Conservation (phyloP, 1,284 basidiomycete species). For the Ustilago vetiveriae region DNA sequence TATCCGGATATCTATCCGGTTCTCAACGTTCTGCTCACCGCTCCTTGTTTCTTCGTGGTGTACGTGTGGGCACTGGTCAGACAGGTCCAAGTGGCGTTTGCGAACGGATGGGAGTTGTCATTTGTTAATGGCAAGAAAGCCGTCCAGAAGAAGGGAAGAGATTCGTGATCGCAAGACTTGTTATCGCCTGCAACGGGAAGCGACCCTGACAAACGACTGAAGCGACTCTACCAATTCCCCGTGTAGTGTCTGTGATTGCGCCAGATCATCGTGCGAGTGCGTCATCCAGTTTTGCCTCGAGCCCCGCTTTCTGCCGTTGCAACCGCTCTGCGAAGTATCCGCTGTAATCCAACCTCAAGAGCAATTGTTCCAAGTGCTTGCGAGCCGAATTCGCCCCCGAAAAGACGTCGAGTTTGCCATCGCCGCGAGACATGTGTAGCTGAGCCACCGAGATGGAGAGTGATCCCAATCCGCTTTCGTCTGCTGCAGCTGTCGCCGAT, state of each 20-base stretch:
- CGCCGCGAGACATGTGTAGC: slow-evolving; percentile 8
- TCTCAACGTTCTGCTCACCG: slow-evolving; percentile 83
- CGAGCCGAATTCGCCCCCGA: slow-evolving; percentile 70
- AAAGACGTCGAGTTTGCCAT: not conserved
- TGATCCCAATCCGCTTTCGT: slow-evolving; percentile 30
- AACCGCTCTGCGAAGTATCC: slow-evolving; percentile 73
- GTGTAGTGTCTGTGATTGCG: not conserved
- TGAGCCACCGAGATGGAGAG: slow-evolving; percentile 26
- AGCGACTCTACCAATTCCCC: no score
- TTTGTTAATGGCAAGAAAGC: not conserved
- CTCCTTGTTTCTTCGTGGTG: slow-evolving; percentile 77
- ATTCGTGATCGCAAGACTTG: not conserved
- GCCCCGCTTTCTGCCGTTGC: slow-evolving; percentile 18
- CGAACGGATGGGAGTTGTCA: slow-evolving; percentile 45
- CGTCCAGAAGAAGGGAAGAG: not conserved
- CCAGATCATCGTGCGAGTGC: slow-evolving; percentile 3
- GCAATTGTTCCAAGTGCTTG: slow-evolving; percentile 81
- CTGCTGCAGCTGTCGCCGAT: not conserved
- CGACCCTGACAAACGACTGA: no score
- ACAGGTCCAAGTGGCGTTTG: slow-evolving; percentile 63
- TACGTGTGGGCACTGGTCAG: slow-evolving; percentile 68
- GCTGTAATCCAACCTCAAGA: slow-evolving; percentile 85
- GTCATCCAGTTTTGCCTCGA: slow-evolving; percentile 10
- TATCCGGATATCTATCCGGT: slow-evolving; percentile 88
- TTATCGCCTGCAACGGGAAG: not conserved